These are phyloP conservation scores for Colletotrichum spinosum DNA, from an alignment of 2,329 filamentous ascomycete genomes.

Conservation along the genomic window DNA sequence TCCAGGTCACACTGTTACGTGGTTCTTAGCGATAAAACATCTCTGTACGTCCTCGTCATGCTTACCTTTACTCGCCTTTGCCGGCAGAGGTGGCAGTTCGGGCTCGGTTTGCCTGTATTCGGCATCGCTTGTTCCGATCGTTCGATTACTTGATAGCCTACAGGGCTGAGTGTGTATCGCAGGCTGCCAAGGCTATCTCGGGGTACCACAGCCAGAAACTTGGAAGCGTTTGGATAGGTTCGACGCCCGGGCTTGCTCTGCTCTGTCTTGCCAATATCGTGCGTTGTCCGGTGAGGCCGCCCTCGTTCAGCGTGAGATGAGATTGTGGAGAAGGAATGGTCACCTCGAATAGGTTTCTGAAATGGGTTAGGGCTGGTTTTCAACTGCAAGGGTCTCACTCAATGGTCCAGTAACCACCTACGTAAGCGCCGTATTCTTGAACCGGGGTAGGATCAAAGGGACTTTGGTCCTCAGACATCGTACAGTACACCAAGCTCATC, in stretches of 20 bases:
- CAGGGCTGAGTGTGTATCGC: not conserved
- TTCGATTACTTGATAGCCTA: not conserved
- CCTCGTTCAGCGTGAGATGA: not conserved
- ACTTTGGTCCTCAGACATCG: too few species aligned
- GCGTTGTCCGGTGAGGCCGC: not conserved
- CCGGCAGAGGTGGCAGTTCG: slow-evolving; percentile 55
- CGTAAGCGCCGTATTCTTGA: too few species aligned
- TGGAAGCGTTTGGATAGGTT: not conserved
- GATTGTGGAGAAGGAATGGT: not conserved
- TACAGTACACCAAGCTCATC: too few species aligned
- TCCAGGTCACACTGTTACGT: slow-evolving; percentile 52
- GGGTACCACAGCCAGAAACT: not conserved
- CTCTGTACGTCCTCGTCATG: not conserved
- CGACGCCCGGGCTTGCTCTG: slow-evolving; percentile 5
- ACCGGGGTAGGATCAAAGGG: too few species aligned
- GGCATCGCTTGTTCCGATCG: slow-evolving; percentile 46
- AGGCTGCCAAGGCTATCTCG: not conserved
- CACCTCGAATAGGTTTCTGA: slow-evolving; percentile 5
- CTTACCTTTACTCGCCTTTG: slow-evolving; percentile 54
- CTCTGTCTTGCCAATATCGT: not conserved
- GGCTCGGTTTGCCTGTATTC: slow-evolving; percentile 54
- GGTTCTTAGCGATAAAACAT: slow-evolving; percentile 18
- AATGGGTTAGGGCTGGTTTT: not conserved
- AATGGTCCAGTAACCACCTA: too few species aligned
- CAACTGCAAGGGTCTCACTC: too few species aligned